Percentiles rank a stretch among this genome's conserved stretches.
Conservation (phyloP, 306 rosid species). For the Glycine tomentella region DNA sequence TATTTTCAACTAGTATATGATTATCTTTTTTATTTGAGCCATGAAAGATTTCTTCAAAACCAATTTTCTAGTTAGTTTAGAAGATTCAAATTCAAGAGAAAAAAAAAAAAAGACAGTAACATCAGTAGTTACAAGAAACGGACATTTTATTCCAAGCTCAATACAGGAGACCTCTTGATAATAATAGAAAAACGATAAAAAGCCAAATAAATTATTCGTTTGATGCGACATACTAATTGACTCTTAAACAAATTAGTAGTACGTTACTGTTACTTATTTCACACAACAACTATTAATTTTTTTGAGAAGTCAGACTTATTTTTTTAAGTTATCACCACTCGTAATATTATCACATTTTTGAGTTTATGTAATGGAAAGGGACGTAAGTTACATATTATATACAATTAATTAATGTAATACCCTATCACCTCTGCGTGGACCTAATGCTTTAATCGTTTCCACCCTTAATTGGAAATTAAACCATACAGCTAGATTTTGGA, state of each 20-base stretch:
- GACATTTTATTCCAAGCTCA: not conserved
- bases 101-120: not conserved
- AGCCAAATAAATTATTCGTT: not conserved
- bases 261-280: not conserved
- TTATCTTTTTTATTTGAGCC: not conserved
- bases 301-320: not conserved
- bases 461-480: not conserved
- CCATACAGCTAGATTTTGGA: not conserved
- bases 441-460: not conserved
- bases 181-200: not conserved
- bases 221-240: constrained; percentile 2
- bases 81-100: not conserved
- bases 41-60: not conserved
- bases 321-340: not conserved
- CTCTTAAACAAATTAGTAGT: not conserved
- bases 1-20: not conserved
- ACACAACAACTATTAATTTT: not conserved
- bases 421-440: not conserved
- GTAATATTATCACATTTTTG: not conserved
- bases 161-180: not conserved
- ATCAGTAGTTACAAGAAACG: not conserved
- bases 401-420: no score
- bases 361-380: not conserved
- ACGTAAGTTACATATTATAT: not conserved
- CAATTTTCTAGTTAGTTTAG: not conserved